Evolutionary conservation across 495 filamentous ascomycete genomes (phyloP), one percentile per base, ranked within the genome.

Genomic region (Parmelia sp.): DNA sequence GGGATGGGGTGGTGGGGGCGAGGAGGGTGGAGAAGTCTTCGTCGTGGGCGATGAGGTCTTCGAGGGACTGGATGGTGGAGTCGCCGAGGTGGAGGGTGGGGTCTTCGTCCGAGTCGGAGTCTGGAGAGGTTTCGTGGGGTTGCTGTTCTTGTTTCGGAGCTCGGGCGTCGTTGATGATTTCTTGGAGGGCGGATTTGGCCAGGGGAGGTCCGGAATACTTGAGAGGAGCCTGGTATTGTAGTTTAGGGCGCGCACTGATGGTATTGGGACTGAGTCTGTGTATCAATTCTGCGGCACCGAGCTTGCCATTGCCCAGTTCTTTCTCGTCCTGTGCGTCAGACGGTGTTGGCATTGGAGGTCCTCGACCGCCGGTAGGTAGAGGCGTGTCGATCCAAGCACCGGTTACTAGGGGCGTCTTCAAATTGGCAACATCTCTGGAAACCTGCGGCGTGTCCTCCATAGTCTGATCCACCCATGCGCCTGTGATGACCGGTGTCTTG

Each of bases 61-160:
- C 80, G 3, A 88, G 78, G 33, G 84, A 88, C 57, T 85, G 78
- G 53, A 89, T 81, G 1, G 84, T 88, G 58, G 83, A 81, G 39
- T 88, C 84, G 33, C 84, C 83, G 15, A 83, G 69, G 23, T 76
- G 74, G 15, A 82, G 71, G 3, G 70, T 66, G 23, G 78, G 73
- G 40, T 76, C 77, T 63, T 80, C 75, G 44, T 71, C 64, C 21
- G 60, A 56, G 14, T 68, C 60, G 15, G 60, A 59, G 10, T 51
- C 35, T 49, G 35, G 42, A 51, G 23, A 58, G 57, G 37, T 51
- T 59, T 14, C 36, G 39, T 42, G 44, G 55, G 63, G 19, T 74
- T 74, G 19, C 73, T 74, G 80, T 35, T 39, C 29, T 29, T 7
- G 29, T 7, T 49, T 64, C 6, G 23, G 37, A 29, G 62, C 57